phyloP scores from a whole-genome alignment of 352 stramenopile species.

The Phytophthora palmivora region DNA sequence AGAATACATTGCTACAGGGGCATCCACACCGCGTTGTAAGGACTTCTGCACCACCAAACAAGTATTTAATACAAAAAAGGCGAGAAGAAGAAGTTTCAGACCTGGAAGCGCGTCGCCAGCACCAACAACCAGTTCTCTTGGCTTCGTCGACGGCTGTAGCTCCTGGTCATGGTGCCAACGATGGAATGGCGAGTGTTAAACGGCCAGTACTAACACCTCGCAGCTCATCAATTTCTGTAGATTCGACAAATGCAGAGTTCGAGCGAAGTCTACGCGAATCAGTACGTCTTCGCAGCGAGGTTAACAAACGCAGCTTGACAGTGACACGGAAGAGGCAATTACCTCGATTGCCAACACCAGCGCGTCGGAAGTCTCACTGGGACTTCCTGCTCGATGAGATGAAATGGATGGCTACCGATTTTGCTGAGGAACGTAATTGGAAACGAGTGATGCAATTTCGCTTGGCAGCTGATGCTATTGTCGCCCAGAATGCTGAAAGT shows the following conservation, averaged over 20 bases:
- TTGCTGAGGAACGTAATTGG: slow-evolving; percentile 97
- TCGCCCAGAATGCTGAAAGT: slow-evolving; percentile 73
- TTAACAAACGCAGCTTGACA: slow-evolving; percentile 38
- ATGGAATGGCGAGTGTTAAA: slow-evolving; percentile 19
- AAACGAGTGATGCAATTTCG: slow-evolving; percentile 84
- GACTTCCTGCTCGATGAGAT: slow-evolving; percentile 97
- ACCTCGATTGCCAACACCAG: slow-evolving; percentile 59
- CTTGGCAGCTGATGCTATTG: slow-evolving; percentile 65
- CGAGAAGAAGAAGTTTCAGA: slow-evolving; percentile 43
- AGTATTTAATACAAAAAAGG: slow-evolving; percentile 54
- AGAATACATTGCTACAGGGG: slow-evolving; percentile 11
- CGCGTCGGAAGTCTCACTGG: slow-evolving; percentile 86
- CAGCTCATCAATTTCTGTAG: slow-evolving; percentile 15
- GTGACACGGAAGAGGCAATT: slow-evolving; percentile 79
- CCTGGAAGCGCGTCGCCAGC: slow-evolving; percentile 17
- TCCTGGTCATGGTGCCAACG: slow-evolving; percentile 20
- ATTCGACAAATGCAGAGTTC: slow-evolving; percentile 51
- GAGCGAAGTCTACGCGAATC: slow-evolving; percentile 57
- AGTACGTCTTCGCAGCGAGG: slow-evolving; percentile 54
- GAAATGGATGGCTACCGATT: slow-evolving; percentile 97
- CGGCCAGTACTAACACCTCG: slow-evolving; percentile 8
- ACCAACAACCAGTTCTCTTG: slow-evolving; percentile 28
- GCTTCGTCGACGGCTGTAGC: slow-evolving; percentile 5
- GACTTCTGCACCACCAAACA: slow-evolving; percentile 49
- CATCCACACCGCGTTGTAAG: slow-evolving; percentile 40